These are phyloP conservation scores for Neofusicoccum kwambonambiense DNA, from an alignment of 2,329 filamentous ascomycete species.

Conservation along the genomic window DNA sequence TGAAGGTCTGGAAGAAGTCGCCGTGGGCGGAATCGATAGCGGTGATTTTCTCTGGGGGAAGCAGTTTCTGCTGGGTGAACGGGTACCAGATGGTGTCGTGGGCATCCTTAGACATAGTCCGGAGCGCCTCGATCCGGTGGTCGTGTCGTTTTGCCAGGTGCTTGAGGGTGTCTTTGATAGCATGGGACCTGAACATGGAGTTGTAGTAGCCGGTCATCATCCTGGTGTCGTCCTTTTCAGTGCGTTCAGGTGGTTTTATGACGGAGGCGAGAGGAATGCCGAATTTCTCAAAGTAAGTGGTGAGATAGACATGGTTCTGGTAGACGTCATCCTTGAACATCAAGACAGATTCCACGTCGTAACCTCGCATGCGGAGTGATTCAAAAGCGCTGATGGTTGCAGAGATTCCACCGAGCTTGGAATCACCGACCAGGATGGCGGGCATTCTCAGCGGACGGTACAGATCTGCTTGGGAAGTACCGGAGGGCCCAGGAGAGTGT, in stretches of 20 bases:
- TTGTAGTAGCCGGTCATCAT: slow-evolving; percentile 66
- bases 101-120: slow-evolving; percentile 62
- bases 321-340: slow-evolving; percentile 67
- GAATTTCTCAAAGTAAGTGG: slow-evolving; percentile 62
- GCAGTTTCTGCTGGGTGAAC: slow-evolving; percentile 74
- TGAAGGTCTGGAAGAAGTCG: slow-evolving; percentile 70
- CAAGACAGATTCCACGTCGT: slow-evolving; percentile 69
- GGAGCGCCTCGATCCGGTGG: slow-evolving; percentile 57
- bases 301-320: slow-evolving; percentile 66
- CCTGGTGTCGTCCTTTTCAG: slow-evolving; percentile 43
- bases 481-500: slow-evolving; percentile 74
- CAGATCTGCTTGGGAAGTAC: slow-evolving; percentile 73
- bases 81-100: slow-evolving; percentile 76
- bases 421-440: slow-evolving; percentile 71
- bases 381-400: slow-evolving; percentile 79
- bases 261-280: slow-evolving; percentile 55
- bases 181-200: slow-evolving; percentile 39
- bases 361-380: slow-evolving; percentile 73
- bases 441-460: slow-evolving; percentile 74
- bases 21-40: slow-evolving; percentile 78
- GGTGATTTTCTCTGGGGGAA: slow-evolving; percentile 62
- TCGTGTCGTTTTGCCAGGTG: slow-evolving; percentile 55
- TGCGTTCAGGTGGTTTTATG: slow-evolving; percentile 43
- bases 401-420: slow-evolving; percentile 75
- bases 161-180: slow-evolving; percentile 49